phyloP scores from a whole-genome alignment of 2,329 filamentous ascomycete genomes.

The Penicillium fuscoglaucum region DNA sequence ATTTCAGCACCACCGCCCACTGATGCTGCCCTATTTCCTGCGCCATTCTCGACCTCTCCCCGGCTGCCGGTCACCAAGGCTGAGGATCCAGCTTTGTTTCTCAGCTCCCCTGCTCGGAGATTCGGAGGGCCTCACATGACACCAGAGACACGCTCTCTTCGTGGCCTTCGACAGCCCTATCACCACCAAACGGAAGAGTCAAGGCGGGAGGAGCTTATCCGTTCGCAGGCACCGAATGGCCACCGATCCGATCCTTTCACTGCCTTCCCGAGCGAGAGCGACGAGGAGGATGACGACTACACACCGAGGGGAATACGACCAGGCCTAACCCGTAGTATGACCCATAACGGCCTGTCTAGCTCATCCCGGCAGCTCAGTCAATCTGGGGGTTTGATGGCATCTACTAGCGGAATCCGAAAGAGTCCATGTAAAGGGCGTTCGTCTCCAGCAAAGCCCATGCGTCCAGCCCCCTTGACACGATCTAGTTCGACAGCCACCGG shows the following conservation, averaged over 20 bases:
- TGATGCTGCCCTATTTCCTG: constrained; percentile 43
- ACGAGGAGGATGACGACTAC: constrained; percentile 37
- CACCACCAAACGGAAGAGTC: constrained; percentile 52
- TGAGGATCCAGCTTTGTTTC: constrained; percentile 50
- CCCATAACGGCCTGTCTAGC: constrained; percentile 39
- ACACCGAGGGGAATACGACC: constrained; percentile 38
- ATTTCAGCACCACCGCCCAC: constrained; percentile 32
- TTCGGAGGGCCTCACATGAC: constrained; percentile 44
- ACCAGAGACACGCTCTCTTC: constrained; percentile 30
- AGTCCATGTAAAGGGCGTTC: constrained; percentile 45
- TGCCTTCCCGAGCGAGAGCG: constrained; percentile 31
- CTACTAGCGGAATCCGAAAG: constrained; percentile 41
- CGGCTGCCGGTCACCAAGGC: constrained; percentile 40
- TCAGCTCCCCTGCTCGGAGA: constrained; percentile 51
- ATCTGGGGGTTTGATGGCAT: constrained; percentile 34
- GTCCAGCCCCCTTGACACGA: constrained; percentile 34
- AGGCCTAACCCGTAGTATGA: constrained; percentile 43
- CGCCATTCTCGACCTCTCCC: constrained; percentile 49
- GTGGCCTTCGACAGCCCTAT: constrained; percentile 46
- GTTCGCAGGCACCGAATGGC: constrained; percentile 32
- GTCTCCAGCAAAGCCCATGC: constrained; percentile 43
- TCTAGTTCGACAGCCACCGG: constrained; percentile 34
- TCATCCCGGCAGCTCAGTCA: constrained; percentile 32
- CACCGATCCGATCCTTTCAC: constrained; percentile 33
- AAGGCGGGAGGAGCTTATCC: constrained; percentile 44